Percentiles rank a stretch among this genome's conserved stretches.
Conservation (phyloP, 257 asterid species). For the Ilex aquifolium region DNA sequence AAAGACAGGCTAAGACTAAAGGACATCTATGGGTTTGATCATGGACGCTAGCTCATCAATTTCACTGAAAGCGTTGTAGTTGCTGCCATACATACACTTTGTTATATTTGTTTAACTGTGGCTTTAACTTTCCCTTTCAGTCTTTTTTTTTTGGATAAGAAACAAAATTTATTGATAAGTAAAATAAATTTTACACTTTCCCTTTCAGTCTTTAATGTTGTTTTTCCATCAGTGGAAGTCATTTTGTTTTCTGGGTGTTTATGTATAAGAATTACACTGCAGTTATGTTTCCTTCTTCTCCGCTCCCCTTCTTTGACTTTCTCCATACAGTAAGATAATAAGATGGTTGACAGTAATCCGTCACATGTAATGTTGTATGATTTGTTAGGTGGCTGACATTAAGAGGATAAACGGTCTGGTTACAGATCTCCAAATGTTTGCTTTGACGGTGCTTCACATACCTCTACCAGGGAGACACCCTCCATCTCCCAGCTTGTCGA, state of each 20-base stretch:
- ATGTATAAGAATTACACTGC: not conserved
- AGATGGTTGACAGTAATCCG: not conserved
- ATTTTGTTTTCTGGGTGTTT: not conserved
- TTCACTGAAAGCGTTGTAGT: too few relatives aligned
- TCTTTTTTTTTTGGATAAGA: too few relatives aligned
- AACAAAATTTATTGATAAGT: too few relatives aligned
- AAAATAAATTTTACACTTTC: not conserved
- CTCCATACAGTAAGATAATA: not conserved
- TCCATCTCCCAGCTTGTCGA: constrained; percentile 57
- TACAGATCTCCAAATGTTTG: constrained; percentile 93
- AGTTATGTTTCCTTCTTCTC: not conserved
- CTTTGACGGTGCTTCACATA: constrained; percentile 68
- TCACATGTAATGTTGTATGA: not conserved
- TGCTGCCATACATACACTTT: too few relatives aligned
- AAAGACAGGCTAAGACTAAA: too few relatives aligned
- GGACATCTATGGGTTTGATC: too few relatives aligned
- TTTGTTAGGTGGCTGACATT: constrained; percentile 67
- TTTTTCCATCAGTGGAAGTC: not conserved
- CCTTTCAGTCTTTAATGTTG: not conserved
- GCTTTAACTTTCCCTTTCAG: too few relatives aligned
- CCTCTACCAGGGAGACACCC: constrained; percentile 90
- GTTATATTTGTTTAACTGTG: too few relatives aligned
- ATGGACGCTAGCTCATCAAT: too few relatives aligned
- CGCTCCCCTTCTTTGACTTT: not conserved
- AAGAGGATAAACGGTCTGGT: constrained; percentile 81